Evolutionary conservation across 164 flowering plant species (phyloP).

Genomic region (Stephania yunnanensis): DNA sequence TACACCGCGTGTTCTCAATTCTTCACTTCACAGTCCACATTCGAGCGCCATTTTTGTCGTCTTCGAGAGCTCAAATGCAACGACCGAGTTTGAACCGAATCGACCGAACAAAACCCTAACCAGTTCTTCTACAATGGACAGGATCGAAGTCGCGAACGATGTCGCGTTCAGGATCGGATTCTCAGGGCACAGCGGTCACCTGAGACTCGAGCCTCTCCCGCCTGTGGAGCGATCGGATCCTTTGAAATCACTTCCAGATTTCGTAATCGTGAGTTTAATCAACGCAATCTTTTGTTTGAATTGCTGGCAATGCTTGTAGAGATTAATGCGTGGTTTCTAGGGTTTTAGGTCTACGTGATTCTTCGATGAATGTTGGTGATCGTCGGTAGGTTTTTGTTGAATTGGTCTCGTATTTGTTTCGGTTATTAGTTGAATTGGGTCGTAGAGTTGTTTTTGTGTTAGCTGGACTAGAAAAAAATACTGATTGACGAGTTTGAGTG

Average conservation of each 20-base stretch:
- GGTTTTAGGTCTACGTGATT: not conserved
- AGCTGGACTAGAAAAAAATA: too few species aligned
- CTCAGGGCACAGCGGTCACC: conserved; percentile 90
- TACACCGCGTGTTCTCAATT: too few species aligned
- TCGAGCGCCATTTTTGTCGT: not conserved
- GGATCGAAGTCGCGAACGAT: conserved; percentile 49
- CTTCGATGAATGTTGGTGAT: not conserved
- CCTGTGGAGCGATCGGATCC: conserved; percentile 47
- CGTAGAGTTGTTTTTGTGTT: too few species aligned
- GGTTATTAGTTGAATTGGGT: too few species aligned
- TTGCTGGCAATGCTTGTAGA: too few species aligned
- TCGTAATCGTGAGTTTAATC: too few species aligned
- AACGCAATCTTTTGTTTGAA: conserved; percentile 10
- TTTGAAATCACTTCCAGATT: too few species aligned
- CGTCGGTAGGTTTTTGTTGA: not conserved
- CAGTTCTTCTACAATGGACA: conserved; percentile 45
- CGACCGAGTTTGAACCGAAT: not conserved
- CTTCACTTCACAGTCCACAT: not conserved
- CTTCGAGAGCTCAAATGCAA: not conserved
- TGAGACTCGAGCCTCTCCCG: conserved; percentile 76
- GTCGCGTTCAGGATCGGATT: conserved; percentile 73
- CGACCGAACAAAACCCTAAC: conserved; percentile 1
- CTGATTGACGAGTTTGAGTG: not conserved
- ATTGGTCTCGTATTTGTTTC: too few species aligned
- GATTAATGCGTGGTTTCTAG: not conserved